These are phyloP conservation scores for Eucalyptus viminalis DNA, from an alignment of 345 rosid genomes.

Conservation along the genomic window DNA sequence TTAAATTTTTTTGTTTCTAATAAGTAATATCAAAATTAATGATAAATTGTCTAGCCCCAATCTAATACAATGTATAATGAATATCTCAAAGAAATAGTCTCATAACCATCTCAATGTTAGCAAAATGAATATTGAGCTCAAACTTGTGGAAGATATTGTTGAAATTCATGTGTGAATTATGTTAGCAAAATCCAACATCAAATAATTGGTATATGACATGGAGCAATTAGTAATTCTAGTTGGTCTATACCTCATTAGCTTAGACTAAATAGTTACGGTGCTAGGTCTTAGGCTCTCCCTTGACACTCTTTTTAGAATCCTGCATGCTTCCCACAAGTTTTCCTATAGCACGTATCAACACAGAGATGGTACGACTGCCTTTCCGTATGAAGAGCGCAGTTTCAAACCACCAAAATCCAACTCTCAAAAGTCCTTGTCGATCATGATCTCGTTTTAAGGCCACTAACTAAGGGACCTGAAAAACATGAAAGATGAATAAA, in stretches of 20 bases:
- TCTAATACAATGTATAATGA: no score
- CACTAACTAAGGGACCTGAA: no score
- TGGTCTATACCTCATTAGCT: neutral
- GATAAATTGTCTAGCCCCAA: neutral
- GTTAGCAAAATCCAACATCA: rapidly evolving
- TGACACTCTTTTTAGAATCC: neutral
- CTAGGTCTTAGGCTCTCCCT: neutral
- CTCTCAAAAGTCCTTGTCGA: rapidly evolving
- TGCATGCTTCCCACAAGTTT: neutral
- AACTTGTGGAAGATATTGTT: neutral
- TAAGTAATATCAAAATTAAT: neutral
- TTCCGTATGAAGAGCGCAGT: rapidly evolving
- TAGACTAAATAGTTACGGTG: neutral
- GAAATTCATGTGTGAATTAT: neutral
- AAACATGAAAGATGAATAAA: no score
- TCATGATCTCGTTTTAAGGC: rapidly evolving
- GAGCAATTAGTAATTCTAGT: neutral
- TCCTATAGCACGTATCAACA: rapidly evolving
- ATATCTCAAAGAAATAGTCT: neutral
- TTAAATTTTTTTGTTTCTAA: neutral
- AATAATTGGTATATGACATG: neutral
- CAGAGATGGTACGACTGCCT: rapidly evolving
- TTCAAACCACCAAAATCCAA: no score
- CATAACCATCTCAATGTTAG: neutral
- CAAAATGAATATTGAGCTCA: neutral